phyloP scores from a whole-genome alignment of 78 protist species.

The Guillardia theta region DNA sequence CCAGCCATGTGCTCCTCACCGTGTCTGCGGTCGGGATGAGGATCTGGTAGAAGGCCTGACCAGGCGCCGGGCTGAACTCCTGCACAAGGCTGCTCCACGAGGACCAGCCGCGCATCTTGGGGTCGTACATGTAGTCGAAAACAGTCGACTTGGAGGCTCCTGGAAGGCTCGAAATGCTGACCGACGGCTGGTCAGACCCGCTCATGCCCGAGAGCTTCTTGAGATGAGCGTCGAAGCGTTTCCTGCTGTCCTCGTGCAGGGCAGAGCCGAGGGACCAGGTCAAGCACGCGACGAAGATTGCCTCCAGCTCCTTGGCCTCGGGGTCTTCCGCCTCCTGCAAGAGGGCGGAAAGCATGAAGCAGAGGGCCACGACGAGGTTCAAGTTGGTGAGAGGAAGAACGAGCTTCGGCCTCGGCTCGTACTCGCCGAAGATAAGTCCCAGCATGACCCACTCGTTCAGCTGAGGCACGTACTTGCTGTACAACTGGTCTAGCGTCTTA shows the following conservation, averaged over 20 bases:
- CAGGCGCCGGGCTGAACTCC: constrained; percentile 49
- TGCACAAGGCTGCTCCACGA: constrained; percentile 58
- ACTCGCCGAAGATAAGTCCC: background rate
- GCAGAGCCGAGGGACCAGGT: constrained; percentile 79
- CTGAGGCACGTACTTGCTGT: background rate
- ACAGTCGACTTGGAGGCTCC: constrained; percentile 66
- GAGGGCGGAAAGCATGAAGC: background rate
- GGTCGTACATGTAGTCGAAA: constrained; percentile 74
- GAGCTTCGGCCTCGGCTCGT: background rate
- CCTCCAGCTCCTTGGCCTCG: background rate
- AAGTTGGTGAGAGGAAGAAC: background rate
- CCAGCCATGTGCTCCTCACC: constrained; percentile 55
- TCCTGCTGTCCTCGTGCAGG: constrained; percentile 45
- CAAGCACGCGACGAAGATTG: constrained; percentile 56
- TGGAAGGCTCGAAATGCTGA: constrained; percentile 11
- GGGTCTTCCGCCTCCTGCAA: background rate
- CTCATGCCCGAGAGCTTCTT: background rate
- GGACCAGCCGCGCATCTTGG: constrained; percentile 61
- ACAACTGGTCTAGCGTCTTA: background rate
- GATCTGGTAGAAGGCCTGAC: constrained; percentile 32
- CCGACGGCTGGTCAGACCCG: background rate
- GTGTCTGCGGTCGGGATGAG: constrained; percentile 83
- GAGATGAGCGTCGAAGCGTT: constrained; percentile 18
- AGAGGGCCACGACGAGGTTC: background rate
- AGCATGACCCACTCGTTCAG: constrained; percentile 34